phyloP scores from a whole-genome alignment of 2,329 filamentous ascomycete genomes.

The Gaeumannomyces tritici region DNA sequence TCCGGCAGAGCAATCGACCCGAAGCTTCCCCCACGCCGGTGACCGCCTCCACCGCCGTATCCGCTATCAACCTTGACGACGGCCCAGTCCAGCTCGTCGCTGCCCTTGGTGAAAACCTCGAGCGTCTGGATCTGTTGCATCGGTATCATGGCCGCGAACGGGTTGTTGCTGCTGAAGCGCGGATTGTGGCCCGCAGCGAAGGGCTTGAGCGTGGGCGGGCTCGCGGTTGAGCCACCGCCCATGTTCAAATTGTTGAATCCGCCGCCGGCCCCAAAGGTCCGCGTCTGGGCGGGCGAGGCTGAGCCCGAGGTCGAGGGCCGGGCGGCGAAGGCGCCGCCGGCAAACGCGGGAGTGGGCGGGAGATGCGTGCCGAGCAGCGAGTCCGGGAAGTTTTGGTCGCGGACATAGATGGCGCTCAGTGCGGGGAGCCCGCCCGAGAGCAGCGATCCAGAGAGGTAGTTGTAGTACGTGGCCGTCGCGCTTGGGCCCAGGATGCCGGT shows the following conservation, averaged over 20 bases:
- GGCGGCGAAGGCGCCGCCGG: conserved; percentile 23
- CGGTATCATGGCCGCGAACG: conserved; percentile 33
- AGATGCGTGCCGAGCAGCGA: conserved; percentile 56
- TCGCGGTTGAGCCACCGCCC: conserved; percentile 5
- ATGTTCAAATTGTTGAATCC: conserved; percentile 8
- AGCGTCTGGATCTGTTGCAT: conserved; percentile 28
- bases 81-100: conserved; percentile 49
- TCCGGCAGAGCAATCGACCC: conserved; percentile 23
- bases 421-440: conserved; percentile 65
- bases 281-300: conserved; percentile 19
- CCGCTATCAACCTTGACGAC: conserved; percentile 36
- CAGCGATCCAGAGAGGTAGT: conserved; percentile 76
- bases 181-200: conserved; percentile 17
- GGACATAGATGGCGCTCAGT: conserved; percentile 72
- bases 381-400: conserved; percentile 75
- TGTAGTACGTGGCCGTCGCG: conserved; percentile 60
- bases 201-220: conserved; percentile 10
- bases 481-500: conserved; percentile 14
- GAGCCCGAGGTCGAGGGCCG: background rate
- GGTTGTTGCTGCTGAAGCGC: conserved; percentile 53
- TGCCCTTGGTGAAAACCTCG: conserved; percentile 50
- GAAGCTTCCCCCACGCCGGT: background rate
- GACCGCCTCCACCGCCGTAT: conserved; percentile 17
- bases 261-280: conserved; percentile 14
- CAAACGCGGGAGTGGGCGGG: conserved; percentile 44